A percentile compares a stretch with the other conserved stretches of the same genome.
Evolutionary conservation across 345 rosid species (phyloP).

Genomic region (Hypericum perforatum): DNA sequence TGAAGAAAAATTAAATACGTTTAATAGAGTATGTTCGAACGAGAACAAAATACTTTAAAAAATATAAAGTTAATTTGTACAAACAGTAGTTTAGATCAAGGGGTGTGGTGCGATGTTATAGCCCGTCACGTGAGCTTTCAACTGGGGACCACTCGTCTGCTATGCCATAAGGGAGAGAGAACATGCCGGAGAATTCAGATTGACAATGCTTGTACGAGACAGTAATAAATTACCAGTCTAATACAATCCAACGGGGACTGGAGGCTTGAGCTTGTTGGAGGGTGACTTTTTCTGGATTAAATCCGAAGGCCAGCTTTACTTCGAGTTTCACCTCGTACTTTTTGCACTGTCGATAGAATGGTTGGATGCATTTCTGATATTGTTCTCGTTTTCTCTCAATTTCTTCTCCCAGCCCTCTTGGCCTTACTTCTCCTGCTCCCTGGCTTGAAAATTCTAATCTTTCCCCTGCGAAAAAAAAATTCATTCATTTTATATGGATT

Average conservation of each 20-base stretch:
- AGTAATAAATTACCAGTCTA: slow-evolving; percentile 28
- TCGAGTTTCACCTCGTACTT: slow-evolving; percentile 46
- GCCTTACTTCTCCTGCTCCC: slow-evolving; percentile 30
- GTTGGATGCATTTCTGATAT: slow-evolving; percentile 28
- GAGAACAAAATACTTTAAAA: too few species aligned
- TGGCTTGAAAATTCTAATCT: slow-evolving; percentile 25
- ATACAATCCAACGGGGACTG: slow-evolving; percentile 39
- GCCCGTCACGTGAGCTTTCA: too few species aligned
- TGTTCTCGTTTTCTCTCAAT: slow-evolving; percentile 31
- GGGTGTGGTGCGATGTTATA: too few species aligned
- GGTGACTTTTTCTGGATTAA: slow-evolving; percentile 25
- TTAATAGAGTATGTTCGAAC: too few species aligned
- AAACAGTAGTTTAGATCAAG: too few species aligned
- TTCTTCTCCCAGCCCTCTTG: slow-evolving; percentile 33
- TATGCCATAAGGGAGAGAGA: too few species aligned
- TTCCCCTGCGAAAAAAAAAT: slow-evolving; percentile 25
- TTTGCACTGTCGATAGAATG: slow-evolving; percentile 34
- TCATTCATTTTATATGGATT: too few species aligned
- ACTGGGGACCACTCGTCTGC: too few species aligned
- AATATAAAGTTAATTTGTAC: too few species aligned
- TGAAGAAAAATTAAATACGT: too few species aligned
- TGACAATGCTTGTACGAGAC: too few species aligned
- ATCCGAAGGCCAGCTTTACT: slow-evolving; percentile 42
- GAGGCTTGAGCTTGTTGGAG: slow-evolving; percentile 30
- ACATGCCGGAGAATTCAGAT: too few species aligned